Conservation (phyloP, 208 protist genomes). For the Leishmania arabica region DNA sequence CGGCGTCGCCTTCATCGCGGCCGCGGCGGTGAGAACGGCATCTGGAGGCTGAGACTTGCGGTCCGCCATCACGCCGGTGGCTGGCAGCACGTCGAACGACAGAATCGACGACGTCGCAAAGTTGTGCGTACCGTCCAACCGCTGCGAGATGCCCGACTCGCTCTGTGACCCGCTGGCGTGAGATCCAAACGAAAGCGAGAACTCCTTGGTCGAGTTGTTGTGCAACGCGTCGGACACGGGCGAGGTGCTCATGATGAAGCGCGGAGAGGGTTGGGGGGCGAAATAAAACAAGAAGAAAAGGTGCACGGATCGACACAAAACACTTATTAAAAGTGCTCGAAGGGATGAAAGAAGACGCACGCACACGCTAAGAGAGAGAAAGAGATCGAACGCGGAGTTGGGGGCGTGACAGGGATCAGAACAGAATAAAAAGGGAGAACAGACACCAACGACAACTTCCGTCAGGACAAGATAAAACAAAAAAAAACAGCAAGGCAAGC, state of each 20-base stretch:
- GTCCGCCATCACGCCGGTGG: background rate
- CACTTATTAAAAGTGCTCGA: background rate
- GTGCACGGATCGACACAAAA: background rate
- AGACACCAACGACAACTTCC: background rate
- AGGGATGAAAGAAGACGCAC: background rate
- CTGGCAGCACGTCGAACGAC: background rate
- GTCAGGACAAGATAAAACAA: background rate
- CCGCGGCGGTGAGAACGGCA: background rate
- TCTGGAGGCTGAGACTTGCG: background rate
- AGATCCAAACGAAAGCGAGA: slow-evolving; percentile 5
- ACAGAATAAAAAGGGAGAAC: background rate
- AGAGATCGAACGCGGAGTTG: background rate
- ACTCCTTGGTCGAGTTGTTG: background rate
- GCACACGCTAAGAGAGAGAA: background rate
- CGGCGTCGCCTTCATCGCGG: background rate
- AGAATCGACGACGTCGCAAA: background rate
- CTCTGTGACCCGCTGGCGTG: slow-evolving; percentile 15
- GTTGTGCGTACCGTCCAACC: slow-evolving; percentile 12
- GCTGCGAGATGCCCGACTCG: slow-evolving; percentile 8
- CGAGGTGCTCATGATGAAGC: background rate
- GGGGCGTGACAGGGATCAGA: background rate
- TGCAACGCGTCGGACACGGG: background rate
- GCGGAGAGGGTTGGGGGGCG: background rate
- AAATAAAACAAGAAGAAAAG: slow-evolving; percentile 1
- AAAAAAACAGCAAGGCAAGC: background rate